Evolutionary conservation across 2,329 filamentous ascomycete species (phyloP).

Genomic region (Stagonosporopsis vannaccii): DNA sequence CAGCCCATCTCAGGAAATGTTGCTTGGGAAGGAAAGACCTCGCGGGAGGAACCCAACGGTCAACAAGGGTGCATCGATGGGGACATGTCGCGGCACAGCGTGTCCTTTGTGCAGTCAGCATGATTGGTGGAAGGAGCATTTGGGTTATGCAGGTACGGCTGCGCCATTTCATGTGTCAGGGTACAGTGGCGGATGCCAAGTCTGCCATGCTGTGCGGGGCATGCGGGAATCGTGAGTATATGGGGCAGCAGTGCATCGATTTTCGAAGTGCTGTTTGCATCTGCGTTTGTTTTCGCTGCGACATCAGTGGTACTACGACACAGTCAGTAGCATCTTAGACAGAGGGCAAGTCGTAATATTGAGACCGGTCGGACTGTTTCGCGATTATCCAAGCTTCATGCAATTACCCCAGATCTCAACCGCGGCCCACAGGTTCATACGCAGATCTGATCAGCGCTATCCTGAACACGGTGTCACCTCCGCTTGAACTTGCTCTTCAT

Average conservation of each 20-base stretch:
- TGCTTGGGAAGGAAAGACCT: background rate
- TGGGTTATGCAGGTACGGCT: conserved; percentile 5
- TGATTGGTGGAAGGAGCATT: conserved; percentile 4
- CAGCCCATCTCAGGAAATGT: background rate
- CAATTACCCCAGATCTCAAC: background rate
- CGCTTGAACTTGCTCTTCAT: conserved; percentile 35
- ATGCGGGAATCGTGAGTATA: background rate
- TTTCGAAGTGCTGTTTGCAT: background rate
- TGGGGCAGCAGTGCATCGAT: background rate
- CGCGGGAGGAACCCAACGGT: background rate
- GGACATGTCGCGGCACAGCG: background rate
- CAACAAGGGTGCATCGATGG: background rate
- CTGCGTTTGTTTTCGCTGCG: background rate
- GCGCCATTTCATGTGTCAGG: background rate
- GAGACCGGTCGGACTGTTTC: background rate
- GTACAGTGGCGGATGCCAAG: background rate
- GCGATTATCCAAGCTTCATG: background rate
- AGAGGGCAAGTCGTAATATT: background rate
- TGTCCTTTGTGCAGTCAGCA: background rate
- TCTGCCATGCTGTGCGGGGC: conserved; percentile 1
- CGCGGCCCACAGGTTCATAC: background rate
- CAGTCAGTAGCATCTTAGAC: background rate
- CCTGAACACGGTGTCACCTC: conserved; percentile 1
- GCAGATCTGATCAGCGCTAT: background rate
- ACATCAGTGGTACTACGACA: background rate